phyloP scores from a whole-genome alignment of 345 rosid genomes.

The Zanthoxylum bungeanum region DNA sequence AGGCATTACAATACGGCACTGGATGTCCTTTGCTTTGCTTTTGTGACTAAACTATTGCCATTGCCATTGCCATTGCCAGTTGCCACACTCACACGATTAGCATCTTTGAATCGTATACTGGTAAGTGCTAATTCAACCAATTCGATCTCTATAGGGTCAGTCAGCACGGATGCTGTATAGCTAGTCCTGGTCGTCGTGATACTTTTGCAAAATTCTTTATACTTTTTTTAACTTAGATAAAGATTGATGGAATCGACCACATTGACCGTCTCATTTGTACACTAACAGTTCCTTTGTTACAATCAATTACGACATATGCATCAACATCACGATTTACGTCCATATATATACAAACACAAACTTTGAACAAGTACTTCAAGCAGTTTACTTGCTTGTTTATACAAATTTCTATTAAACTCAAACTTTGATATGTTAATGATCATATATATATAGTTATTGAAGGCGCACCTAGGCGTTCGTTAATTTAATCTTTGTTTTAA shows the following conservation, averaged over 20 bases:
- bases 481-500: no score
- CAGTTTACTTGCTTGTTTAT: not conserved
- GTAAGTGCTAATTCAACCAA: not conserved
- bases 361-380: not conserved
- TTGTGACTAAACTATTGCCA: constrained; percentile 18
- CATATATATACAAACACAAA: not conserved
- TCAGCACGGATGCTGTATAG: not conserved
- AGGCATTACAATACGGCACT: constrained; percentile 26
- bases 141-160: not conserved
- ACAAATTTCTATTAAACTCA: no score
- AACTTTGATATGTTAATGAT: no score
- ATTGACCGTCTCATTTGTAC: no score
- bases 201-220: not conserved
- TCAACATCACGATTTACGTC: not conserved
- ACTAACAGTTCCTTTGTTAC: not conserved
- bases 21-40: not conserved
- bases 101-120: constrained; percentile 32
- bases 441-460: no score
- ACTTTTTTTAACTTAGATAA: no score
- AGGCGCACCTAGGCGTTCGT: no score
- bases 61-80: no score
- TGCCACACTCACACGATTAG: constrained; percentile 43
- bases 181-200: not conserved
- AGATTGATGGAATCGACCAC: no score
- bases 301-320: not conserved